Base-by-base conservation (phyloP, 805 yeast species). In the Metschnikowia similis region DNA sequence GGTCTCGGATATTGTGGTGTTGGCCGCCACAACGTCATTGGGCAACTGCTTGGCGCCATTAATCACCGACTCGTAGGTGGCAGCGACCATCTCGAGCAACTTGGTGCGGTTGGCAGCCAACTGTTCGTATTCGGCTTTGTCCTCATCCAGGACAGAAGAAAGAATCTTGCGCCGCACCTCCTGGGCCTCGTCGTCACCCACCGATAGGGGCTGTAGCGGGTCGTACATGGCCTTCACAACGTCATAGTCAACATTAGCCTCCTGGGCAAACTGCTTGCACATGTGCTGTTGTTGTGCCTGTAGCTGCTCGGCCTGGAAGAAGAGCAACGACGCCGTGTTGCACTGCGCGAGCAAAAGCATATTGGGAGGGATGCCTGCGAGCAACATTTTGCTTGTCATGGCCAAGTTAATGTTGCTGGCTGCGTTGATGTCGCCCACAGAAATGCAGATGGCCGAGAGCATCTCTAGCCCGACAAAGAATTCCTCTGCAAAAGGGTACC, bases 401-500 rank as follows among this genome's bases (percentile, higher is more conserved):
- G 83, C 75, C 54, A 81, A 71, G 56, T 84, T 84, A 41, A 85
- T 75, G 45, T 79, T 71, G 16, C 83, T 68, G 1, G 91, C 89
- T 42, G 79, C 68, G 16, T 78, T 69, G 45, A 82, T 69, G 62
- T 86, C 89, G n/a, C 89, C 89, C 13, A 82, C 73, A 1, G 85
- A 76, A 48, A 89, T 66, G 53, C 87, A 84, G 36, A 83, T 71
- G 2, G 94, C 89, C 3, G 87, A 82, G 56, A 84, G 80, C 49
- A 88, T 61, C 57, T 90, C 96, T 66, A 92, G 75, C 1, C 89
- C 85, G 48, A 83, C 81, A 64, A 90, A 84, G 54, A 86, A 78
- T 58, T 89, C 96, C 50, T 85, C 88, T 35, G 83, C 72, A 63
- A 87, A 90, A 3, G 85, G 86, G 48, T 80, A 83, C 87, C 88